Conservation (phyloP, 306 rosid species). For the Rosa multiflora region DNA sequence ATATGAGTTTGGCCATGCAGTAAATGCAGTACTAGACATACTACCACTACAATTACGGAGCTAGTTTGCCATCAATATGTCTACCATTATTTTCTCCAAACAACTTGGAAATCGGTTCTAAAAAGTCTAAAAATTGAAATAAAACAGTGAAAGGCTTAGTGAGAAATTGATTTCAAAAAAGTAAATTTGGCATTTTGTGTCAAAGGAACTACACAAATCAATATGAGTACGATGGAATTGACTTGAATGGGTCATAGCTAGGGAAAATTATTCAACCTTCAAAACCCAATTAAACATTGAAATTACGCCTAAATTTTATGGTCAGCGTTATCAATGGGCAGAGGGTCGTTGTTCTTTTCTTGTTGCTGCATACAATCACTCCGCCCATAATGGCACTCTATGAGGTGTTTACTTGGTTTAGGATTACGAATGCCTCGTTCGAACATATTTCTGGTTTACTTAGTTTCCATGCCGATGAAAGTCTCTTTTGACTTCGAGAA, state of each 20-base stretch:
- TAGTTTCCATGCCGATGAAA: too few relatives aligned
- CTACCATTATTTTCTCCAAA: too few relatives aligned
- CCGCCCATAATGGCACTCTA: conserved; percentile 39
- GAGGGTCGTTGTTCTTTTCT: background rate
- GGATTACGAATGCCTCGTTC: too few relatives aligned
- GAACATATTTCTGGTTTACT: too few relatives aligned
- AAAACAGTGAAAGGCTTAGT: background rate
- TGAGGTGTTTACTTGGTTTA: conserved; percentile 11
- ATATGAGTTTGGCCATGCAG: too few relatives aligned
- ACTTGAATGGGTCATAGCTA: background rate
- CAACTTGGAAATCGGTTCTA: too few relatives aligned
- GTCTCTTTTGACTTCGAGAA: too few relatives aligned
- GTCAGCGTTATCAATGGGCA: background rate
- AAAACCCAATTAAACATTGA: background rate
- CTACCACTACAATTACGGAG: too few relatives aligned
- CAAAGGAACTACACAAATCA: background rate
- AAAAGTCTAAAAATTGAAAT: background rate
- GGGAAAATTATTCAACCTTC: background rate
- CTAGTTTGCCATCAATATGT: too few relatives aligned
- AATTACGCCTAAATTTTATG: background rate
- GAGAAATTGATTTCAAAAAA: background rate
- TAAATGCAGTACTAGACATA: too few relatives aligned
- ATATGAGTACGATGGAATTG: background rate
- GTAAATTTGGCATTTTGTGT: background rate
- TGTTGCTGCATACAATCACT: conserved; percentile 32